Evolutionary conservation across 768 basidiomycete genomes (phyloP).

Genomic region (Chalciporus pseudorubinellus): DNA sequence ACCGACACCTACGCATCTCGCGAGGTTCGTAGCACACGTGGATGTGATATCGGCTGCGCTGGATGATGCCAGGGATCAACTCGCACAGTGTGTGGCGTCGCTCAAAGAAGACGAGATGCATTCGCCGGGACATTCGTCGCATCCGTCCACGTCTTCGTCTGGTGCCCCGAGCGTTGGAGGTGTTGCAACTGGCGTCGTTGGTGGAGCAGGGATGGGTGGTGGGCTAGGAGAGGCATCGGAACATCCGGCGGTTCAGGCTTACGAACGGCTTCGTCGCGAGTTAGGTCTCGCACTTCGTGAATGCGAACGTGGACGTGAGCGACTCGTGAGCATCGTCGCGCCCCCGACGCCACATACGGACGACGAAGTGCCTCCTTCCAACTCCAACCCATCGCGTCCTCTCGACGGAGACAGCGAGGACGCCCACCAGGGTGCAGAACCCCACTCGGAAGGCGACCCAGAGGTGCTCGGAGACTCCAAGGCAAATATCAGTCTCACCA

Average conservation of each 20-base stretch:
- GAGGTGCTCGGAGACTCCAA: not conserved
- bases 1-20: conserved; percentile 66
- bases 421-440: too few relatives aligned
- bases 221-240: conserved; percentile 24
- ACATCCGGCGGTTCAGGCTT: conserved; percentile 60
- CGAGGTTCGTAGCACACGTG: conserved; percentile 71
- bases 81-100: conserved; percentile 59
- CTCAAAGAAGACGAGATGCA: conserved; percentile 42
- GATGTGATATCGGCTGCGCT: conserved; percentile 67
- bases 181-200: not conserved
- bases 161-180: conserved; percentile 1
- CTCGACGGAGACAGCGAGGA: too few relatives aligned
- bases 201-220: too few relatives aligned
- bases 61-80: conserved; percentile 66
- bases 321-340: conserved; percentile 55
- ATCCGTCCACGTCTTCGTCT: conserved; percentile 19
- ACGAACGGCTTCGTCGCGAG: conserved; percentile 72
- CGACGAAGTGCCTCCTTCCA: conserved; percentile 46
- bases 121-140: conserved; percentile 21
- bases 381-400: not conserved
- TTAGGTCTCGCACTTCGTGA: conserved; percentile 77
- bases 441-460: not conserved
- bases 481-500: conserved; percentile 5
- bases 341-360: conserved; percentile 41
- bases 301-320: conserved; percentile 75